Conservation (phyloP, 352 stramenopile genomes). For the Phytopythium vexans region DNA sequence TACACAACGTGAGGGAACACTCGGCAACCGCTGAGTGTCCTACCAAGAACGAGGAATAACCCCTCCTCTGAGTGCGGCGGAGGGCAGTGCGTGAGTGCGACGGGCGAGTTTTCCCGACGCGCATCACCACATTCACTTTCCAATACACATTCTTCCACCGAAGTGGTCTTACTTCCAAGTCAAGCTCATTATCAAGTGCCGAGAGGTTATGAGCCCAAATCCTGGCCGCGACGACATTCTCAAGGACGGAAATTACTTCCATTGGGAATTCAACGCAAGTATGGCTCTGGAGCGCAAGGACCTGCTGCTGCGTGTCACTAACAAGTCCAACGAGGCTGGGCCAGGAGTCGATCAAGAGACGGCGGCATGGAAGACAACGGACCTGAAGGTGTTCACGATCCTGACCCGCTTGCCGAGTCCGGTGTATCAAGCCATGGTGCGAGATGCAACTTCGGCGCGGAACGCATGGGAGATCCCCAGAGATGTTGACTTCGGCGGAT, state of each 20-base stretch:
- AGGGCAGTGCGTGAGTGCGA: too few species aligned
- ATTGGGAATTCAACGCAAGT: constrained; percentile 8
- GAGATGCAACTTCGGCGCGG: not conserved
- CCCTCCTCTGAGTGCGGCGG: too few species aligned
- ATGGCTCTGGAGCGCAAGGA: constrained; percentile 8
- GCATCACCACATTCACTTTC: too few species aligned
- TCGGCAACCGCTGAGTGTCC: too few species aligned
- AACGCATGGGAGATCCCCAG: constrained; percentile 11
- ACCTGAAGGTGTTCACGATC: constrained; percentile 1
- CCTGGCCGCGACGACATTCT: constrained; percentile 1
- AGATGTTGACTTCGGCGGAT: too few species aligned
- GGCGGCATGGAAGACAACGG: constrained; percentile 3
- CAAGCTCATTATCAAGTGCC: not conserved
- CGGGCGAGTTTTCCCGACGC: too few species aligned
- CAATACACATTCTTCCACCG: not conserved
- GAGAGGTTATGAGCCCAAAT: constrained; percentile 9
- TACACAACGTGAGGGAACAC: too few species aligned
- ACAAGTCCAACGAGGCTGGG: not conserved
- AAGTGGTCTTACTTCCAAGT: not conserved
- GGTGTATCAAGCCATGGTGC: constrained; percentile 6
- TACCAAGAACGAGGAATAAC: too few species aligned
- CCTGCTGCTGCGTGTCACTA: constrained; percentile 1
- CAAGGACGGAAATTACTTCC: constrained; percentile 7
- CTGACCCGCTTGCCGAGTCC: not conserved
- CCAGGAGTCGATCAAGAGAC: not conserved